Evolutionary conservation across 805 yeast genomes (phyloP).

Genomic region (Ogataea siamensis): DNA sequence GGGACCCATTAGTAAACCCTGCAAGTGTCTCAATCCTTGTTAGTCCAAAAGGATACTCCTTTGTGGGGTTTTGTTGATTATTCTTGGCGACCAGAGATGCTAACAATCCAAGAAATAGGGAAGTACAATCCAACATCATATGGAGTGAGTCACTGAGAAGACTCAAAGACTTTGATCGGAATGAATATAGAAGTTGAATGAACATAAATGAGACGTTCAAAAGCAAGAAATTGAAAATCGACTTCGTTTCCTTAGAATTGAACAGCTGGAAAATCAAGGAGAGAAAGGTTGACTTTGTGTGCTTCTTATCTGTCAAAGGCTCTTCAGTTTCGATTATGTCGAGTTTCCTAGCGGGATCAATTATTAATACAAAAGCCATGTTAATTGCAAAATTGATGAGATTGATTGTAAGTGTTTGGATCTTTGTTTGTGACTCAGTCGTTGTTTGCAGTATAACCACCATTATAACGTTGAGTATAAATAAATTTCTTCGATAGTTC

Average conservation of each 20-base stretch:
- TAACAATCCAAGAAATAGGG: slow-evolving; percentile 81
- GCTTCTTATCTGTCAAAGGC: slow-evolving; percentile 3
- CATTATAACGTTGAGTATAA: slow-evolving; percentile 21
- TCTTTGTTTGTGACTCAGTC: slow-evolving; percentile 5
- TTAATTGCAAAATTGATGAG: slow-evolving; percentile 15
- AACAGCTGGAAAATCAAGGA: slow-evolving; percentile 36
- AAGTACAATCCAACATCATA: slow-evolving; percentile 94
- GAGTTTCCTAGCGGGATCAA: slow-evolving; percentile 16
- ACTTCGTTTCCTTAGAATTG: slow-evolving; percentile 67
- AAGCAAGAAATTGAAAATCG: slow-evolving; percentile 82
- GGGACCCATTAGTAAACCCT: slow-evolving; percentile 92
- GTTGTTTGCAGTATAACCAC: slow-evolving; percentile 16
- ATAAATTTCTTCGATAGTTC: slow-evolving; percentile 26
- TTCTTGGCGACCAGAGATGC: slow-evolving; percentile 59
- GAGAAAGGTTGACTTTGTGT: slow-evolving; percentile 18
- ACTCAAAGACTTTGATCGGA: slow-evolving; percentile 89
- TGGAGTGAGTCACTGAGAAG: slow-evolving; percentile 90
- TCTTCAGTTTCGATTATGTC: neutral
- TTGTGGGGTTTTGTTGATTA: slow-evolving; percentile 25
- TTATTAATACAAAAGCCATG: slow-evolving; percentile 11
- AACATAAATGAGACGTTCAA: slow-evolving; percentile 92
- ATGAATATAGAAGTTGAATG: slow-evolving; percentile 86
- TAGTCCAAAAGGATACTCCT: slow-evolving; percentile 79
- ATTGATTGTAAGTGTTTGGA: slow-evolving; percentile 10
- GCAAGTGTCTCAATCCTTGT: slow-evolving; percentile 85